Conservation (phyloP, 257 asterid species). For the Ajuga chamaepitys region DNA sequence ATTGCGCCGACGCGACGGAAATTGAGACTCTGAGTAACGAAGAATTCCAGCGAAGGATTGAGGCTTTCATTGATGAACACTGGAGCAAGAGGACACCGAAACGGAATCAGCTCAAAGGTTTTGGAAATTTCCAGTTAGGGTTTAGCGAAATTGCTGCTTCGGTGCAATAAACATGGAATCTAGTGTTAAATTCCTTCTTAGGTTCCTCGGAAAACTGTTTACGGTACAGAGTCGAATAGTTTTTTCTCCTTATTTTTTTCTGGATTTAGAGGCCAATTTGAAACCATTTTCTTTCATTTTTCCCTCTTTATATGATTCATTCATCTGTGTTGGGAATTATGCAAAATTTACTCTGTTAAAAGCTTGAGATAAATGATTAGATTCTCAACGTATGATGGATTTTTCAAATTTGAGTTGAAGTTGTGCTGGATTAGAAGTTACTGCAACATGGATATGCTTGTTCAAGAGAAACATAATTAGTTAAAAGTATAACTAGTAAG, state of each 20-base stretch:
- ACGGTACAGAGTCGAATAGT: background rate
- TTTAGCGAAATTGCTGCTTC: conserved; percentile 2
- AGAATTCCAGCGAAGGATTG: conserved; percentile 63
- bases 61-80: conserved; percentile 54
- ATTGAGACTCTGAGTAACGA: conserved; percentile 68
- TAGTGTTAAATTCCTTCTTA: background rate
- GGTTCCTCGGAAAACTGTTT: background rate
- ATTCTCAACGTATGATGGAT: background rate
- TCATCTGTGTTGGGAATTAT: background rate
- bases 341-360: background rate
- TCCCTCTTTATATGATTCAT: background rate
- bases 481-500: too few species aligned
- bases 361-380: background rate
- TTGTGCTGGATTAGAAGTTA: background rate
- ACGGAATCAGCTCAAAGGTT: background rate
- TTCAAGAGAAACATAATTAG: too few species aligned
- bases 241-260: conserved; percentile 19
- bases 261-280: conserved; percentile 16
- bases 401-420: background rate
- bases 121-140: background rate
- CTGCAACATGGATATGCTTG: too few species aligned
- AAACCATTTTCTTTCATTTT: background rate
- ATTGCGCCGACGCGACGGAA: conserved; percentile 18
- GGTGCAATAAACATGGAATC: background rate
- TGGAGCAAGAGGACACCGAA: conserved; percentile 29